phyloP scores from a whole-genome alignment of 495 filamentous ascomycete genomes.

The Arthonia radiata region DNA sequence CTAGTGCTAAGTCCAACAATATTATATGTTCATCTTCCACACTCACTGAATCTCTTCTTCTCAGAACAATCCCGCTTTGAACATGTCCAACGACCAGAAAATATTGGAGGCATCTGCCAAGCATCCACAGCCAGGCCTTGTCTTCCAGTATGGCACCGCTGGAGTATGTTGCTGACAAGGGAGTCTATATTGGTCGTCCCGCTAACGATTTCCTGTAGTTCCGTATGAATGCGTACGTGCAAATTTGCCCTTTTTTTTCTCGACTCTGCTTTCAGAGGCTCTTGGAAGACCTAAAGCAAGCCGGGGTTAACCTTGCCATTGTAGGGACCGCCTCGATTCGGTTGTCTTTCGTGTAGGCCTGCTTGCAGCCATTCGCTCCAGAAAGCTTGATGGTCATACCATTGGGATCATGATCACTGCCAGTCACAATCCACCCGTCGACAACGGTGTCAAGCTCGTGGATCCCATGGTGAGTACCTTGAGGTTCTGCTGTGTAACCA shows the following conservation, averaged over 20 bases:
- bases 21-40: too few species aligned
- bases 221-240: constrained; percentile 50
- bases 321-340: constrained; percentile 42
- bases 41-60: neutral
- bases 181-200: constrained; percentile 2
- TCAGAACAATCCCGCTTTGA: neutral
- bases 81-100: neutral
- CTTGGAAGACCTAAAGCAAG: constrained; percentile 1
- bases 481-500: neutral
- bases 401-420: constrained; percentile 99
- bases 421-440: constrained; percentile 86
- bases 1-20: too few species aligned
- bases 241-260: constrained; percentile 3
- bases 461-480: constrained; percentile 52
- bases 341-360: constrained; percentile 80
- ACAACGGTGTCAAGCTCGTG: constrained; percentile 96
- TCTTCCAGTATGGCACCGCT: constrained; percentile 86
- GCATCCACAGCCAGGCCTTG: constrained; percentile 44
- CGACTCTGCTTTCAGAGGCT: constrained; percentile 1
- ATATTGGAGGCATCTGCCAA: constrained; percentile 28
- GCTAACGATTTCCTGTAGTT: constrained; percentile 23
- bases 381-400: constrained; percentile 63
- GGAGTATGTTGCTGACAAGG: constrained; percentile 46
- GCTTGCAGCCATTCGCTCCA: constrained; percentile 71
- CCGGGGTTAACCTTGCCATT: neutral